Percentiles rank a stretch among this genome's conserved stretches.
phyloP scores from a whole-genome alignment of 495 filamentous ascomycete species.

The Delitschia confertaspora region DNA sequence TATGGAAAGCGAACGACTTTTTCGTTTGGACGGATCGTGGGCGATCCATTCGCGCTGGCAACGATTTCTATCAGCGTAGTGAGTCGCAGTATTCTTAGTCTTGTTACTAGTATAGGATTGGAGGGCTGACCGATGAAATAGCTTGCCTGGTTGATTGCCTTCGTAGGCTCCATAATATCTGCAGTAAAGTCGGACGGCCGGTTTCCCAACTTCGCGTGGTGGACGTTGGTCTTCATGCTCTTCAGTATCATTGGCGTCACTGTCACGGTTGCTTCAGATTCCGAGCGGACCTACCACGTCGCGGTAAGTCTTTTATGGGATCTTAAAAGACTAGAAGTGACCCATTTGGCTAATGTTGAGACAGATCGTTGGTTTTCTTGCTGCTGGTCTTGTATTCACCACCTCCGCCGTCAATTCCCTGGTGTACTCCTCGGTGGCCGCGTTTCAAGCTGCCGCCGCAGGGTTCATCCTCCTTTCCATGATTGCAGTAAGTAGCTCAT shows the following conservation, averaged over 20 bases:
- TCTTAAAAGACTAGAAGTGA: not conserved
- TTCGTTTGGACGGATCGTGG: constrained; percentile 77
- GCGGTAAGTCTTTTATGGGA: constrained; percentile 48
- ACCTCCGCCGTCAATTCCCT: constrained; percentile 74
- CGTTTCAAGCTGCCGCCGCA: constrained; percentile 79
- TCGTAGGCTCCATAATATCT: constrained; percentile 74
- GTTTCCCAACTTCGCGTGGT: constrained; percentile 87
- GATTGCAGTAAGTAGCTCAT: constrained; percentile 60
- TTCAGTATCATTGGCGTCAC: constrained; percentile 71
- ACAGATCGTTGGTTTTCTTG: constrained; percentile 75
- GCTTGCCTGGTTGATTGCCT: constrained; percentile 91
- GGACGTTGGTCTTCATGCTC: constrained; percentile 76
- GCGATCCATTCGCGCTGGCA: constrained; percentile 92
- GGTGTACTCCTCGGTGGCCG: constrained; percentile 58
- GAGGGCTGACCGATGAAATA: constrained; percentile 40
- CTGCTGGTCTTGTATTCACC: constrained; percentile 70
- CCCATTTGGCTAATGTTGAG: constrained; percentile 33
- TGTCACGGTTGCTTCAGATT: constrained; percentile 71
- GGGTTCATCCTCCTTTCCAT: constrained; percentile 95
- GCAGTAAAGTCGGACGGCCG: constrained; percentile 41
- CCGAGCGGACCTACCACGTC: constrained; percentile 76
- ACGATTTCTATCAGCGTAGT: constrained; percentile 88
- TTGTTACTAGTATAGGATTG: not conserved
- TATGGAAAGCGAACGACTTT: constrained; percentile 49
- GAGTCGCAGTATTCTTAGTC: constrained; percentile 36